Evolutionary conservation across 768 basidiomycete species (phyloP), one percentile per base, ranked within the genome.

Genomic region (Suillus placidus): DNA sequence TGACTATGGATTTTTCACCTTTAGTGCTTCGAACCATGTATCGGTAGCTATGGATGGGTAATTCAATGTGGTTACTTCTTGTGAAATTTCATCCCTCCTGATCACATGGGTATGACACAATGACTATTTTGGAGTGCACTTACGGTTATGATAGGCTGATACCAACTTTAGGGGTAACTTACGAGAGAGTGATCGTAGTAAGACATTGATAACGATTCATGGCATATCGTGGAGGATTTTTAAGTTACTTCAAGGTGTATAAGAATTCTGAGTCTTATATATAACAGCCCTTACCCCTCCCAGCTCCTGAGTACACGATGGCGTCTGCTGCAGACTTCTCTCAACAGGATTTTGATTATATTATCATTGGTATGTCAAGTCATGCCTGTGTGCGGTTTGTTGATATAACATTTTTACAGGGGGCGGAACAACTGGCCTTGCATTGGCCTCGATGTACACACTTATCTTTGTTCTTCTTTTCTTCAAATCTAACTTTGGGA

Each of bases 371-470:
- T 69, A 38, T 10, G 70, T 69, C 18, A 12, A n/a, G 4, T 37
- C 14, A 43, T 6, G 6, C 3, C 34, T 38, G 5, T 60, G 55
- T 40, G 56, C 43, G 55, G 30, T 20, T 16, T 34, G 34, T 63
- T 23, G 55, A n/a, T 20, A 30, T 52, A 62, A 14, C 20, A 9
- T 12, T 23, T 51, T 6, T 42, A 35, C 18, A 71, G 70, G 70
- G 34, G 63, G 65, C n/a, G 65, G 67, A 54, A 69, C n/a, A 42
- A 69, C 67, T 4, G 67, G 70, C 2, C 32, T 66, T 43, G 63
- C 70, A 2, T 63, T 71, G 37, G 70, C 65, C 18, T 66, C 70
- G 12, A 55, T 71, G 65, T 69, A 62, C 30, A 62, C n/a, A 32
- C 9, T 23, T 18, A 14, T 12, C 52, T 9, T 20, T 54, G 30